These are phyloP conservation scores for Tillandsia fasciculata DNA, from an alignment of 176 grass and related monocot genomes.

Conservation along the genomic window DNA sequence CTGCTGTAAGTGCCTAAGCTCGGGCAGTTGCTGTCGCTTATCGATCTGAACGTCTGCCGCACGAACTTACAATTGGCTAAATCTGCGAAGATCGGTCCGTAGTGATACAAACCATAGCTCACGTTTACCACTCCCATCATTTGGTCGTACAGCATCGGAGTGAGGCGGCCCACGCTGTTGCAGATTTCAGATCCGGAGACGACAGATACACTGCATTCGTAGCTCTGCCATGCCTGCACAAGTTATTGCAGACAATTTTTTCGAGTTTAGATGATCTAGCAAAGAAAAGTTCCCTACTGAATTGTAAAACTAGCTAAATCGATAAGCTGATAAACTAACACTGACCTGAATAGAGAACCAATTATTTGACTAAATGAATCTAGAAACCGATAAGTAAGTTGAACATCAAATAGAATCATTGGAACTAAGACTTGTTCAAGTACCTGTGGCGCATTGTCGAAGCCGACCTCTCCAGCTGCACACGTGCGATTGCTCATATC, in stretches of 20 bases:
- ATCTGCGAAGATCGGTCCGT: constrained; percentile 38
- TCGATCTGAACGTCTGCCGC: constrained; percentile 40
- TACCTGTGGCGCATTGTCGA: constrained; percentile 32
- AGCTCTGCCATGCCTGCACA: constrained; percentile 41
- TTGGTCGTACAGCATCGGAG: constrained; percentile 43
- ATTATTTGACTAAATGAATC: too few species aligned
- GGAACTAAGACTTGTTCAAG: too few species aligned
- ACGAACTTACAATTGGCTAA: constrained; percentile 64
- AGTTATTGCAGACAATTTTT: neutral
- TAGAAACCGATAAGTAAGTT: too few species aligned
- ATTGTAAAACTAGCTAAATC: too few species aligned
- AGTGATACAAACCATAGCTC: constrained; percentile 32
- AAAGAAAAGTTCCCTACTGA: too few species aligned
- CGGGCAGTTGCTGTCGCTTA: constrained; percentile 37
- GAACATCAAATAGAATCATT: too few species aligned
- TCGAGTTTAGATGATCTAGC: neutral
- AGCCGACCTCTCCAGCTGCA: constrained; percentile 34
- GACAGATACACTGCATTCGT: constrained; percentile 19
- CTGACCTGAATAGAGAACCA: neutral
- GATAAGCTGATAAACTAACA: too few species aligned
- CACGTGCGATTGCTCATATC: constrained; percentile 40
- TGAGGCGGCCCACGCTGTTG: constrained; percentile 48
- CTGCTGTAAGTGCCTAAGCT: constrained; percentile 38
- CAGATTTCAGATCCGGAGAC: constrained; percentile 38
- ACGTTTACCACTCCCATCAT: constrained; percentile 27